Conservation (phyloP, 73 alveolate genomes). For the Tetrahymena thermophila region DNA sequence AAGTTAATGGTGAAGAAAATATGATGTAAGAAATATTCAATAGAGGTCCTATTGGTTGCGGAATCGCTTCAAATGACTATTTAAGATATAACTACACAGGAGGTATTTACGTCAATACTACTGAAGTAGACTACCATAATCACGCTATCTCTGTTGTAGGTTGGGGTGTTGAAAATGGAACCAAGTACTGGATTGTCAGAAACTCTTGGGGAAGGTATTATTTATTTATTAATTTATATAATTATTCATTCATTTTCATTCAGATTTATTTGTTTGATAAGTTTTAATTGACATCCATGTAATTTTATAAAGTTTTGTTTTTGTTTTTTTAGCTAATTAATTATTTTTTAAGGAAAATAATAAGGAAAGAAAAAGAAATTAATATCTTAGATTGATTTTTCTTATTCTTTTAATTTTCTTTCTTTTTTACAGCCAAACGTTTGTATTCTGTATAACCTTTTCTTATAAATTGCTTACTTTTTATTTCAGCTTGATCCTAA, state of each 20-base stretch:
- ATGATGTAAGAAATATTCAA: constrained; percentile 79
- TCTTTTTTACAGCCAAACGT: not conserved
- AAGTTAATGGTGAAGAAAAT: constrained; percentile 67
- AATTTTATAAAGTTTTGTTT: not conserved
- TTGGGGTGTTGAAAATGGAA: constrained; percentile 78
- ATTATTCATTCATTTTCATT: not conserved
- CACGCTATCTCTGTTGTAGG: constrained; percentile 94
- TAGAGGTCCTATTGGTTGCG: constrained; percentile 93
- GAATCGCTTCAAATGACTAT: constrained; percentile 44
- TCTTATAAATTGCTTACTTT: not conserved
- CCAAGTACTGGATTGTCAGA: constrained; percentile 84
- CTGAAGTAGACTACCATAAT: not conserved
- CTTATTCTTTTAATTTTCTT: not conserved
- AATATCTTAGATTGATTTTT: not conserved
- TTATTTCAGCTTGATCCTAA: not conserved
- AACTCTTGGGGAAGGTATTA: constrained; percentile 84
- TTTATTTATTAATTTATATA: no score
- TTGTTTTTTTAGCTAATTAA: no score
- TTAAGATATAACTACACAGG: constrained; percentile 52
- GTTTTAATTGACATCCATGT: no score
- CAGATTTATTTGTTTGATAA: not conserved
- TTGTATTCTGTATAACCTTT: not conserved
- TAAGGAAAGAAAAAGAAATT: not conserved
- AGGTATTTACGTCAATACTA: not conserved
- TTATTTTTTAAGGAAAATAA: no score